Base-by-base conservation (phyloP, 495 filamentous ascomycete genomes). In the Hypoxylon subgilvum region DNA sequence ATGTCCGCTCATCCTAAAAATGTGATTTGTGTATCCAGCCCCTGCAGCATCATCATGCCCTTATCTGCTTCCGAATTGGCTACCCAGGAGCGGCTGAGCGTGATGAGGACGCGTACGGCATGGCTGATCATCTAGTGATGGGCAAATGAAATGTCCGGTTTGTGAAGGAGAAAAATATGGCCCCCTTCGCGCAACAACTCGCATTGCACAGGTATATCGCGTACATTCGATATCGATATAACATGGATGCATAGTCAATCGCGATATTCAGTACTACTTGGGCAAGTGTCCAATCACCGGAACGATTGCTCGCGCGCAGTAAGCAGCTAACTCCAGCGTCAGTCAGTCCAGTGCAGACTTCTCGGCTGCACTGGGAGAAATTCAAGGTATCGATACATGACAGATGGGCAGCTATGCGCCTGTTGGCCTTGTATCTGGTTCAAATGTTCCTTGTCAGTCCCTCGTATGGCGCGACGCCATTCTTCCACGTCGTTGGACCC, bases 391-490 rank as follows among this genome's bases (percentile, higher is more conserved):
- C 55, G 59, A 61, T 66, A 69, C 66, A 66, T 66, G 55, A 57
- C 6, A 52, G 58, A 66, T 69, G 66, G 66, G 66, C 66, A 69
- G 66, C 66, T 31, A 69, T 69, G 66, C 66, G 27, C 66, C 63
- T 57, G 8, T 69, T 69, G 63, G 62, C 58, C 10, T 66, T 63
- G 62, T 66, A 66, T 68, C 54, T 60, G 19, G 25, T 61, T 46
- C 50, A 10, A 10, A 30, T 5, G 40, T 46, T 18, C 44, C 27
- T 46, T 32, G 44, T 47, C 6, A 14, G 27, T 17, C 28, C 4
- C 4, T 48, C 27, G 36, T 40, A 39, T 34, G 38, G 18, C 54
- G 34, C 58, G 40, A 60, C 52, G 34, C 51, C 52, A 52, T 57
- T 44, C 47, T 53, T 69, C 63, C 66, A 69, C 66, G 66, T 69